phyloP scores from a whole-genome alignment of 78 protist genomes.

The Tieghemostelium lacteum region DNA sequence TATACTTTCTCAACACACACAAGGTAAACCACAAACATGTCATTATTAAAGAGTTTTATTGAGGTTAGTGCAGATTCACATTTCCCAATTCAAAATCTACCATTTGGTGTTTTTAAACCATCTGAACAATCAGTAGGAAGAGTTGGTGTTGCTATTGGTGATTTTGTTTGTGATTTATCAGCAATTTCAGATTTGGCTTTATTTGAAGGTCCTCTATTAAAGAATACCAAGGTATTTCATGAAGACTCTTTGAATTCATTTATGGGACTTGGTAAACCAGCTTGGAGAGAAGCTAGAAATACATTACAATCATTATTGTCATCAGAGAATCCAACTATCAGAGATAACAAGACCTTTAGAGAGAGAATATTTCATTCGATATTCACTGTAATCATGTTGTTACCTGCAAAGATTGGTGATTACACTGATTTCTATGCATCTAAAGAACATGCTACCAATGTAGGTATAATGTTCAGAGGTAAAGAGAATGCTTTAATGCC shows the following conservation, averaged over 20 bases:
- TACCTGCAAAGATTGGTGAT: constrained; percentile 89
- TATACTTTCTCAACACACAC: too few species aligned
- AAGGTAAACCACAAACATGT: too few species aligned
- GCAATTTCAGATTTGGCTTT: constrained; percentile 34
- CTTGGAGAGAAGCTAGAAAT: constrained; percentile 87
- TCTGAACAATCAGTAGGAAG: constrained; percentile 33
- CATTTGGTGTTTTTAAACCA: constrained; percentile 90
- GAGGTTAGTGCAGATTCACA: constrained; percentile 76
- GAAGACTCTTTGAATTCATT: constrained; percentile 85
- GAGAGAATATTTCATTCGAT: constrained; percentile 35
- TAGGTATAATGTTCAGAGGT: constrained; percentile 92
- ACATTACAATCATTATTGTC: constrained; percentile 60
- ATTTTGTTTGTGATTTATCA: constrained; percentile 86
- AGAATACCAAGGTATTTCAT: constrained; percentile 59
- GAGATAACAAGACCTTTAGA: constrained; percentile 66
- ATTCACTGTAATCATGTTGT: constrained; percentile 14
- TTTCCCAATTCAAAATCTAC: constrained; percentile 95
- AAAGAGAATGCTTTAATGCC: constrained; percentile 90
- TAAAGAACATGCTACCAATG: constrained; percentile 94
- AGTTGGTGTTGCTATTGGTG: constrained; percentile 94
- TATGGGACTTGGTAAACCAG: constrained; percentile 82
- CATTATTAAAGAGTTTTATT: constrained; percentile 56
- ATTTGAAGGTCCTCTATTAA: constrained; percentile 61
- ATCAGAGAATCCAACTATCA: constrained; percentile 42
- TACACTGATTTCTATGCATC: constrained; percentile 97